phyloP scores from a whole-genome alignment of 177 flowering plant genomes.

The Vitis hybrid region DNA sequence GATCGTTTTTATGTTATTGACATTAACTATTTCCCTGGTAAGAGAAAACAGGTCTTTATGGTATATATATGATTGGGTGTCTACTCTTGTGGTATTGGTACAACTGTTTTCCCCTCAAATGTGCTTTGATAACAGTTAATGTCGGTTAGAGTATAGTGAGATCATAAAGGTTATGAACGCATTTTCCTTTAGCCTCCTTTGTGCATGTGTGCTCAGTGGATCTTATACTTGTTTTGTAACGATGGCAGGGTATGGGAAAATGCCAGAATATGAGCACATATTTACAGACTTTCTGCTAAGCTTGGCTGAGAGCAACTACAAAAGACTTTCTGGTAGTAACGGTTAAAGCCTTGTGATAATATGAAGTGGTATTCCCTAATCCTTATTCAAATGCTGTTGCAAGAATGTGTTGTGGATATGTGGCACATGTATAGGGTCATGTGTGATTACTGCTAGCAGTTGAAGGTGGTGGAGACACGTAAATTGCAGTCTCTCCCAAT shows the following conservation, averaged over 20 bases:
- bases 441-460: slow-evolving; percentile 11
- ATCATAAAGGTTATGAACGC: no score
- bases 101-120: neutral
- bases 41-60: slow-evolving; percentile 15
- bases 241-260: slow-evolving; percentile 75
- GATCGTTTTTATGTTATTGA: slow-evolving; percentile 90
- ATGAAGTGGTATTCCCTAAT: neutral
- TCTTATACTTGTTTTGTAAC: neutral
- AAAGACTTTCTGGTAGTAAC: slow-evolving; percentile 22
- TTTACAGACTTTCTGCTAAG: slow-evolving; percentile 79
- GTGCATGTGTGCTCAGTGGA: no score
- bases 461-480: slow-evolving; percentile 8
- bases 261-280: slow-evolving; percentile 88
- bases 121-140: no score
- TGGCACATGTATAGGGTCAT: neutral
- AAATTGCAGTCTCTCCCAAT: neutral
- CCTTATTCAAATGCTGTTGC: neutral
- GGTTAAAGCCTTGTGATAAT: slow-evolving; percentile 3
- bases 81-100: neutral
- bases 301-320: slow-evolving; percentile 52
- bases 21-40: slow-evolving; percentile 97
- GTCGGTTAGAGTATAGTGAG: no score
- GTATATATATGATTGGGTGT: neutral
- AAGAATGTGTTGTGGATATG: neutral
- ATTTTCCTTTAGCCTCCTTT: no score